Base-by-base conservation (phyloP, 768 basidiomycete genomes). In the Neoboletus brunneissimus region DNA sequence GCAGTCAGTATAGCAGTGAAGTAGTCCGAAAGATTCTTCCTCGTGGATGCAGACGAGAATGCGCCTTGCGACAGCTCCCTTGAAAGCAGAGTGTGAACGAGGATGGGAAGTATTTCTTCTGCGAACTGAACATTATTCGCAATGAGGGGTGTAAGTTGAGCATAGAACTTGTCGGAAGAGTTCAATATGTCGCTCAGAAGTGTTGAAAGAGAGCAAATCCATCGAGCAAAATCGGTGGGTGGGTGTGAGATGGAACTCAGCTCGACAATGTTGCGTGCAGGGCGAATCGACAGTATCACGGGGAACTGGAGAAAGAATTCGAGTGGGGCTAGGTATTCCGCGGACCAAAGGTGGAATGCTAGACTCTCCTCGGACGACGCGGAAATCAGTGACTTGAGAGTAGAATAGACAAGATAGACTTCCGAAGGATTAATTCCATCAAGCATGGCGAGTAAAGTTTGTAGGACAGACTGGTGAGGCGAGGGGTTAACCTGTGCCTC, bases 61-160 rank as follows among this genome's bases (percentile, higher is more conserved):
- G 25, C 32, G 23, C 51, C 51, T 13, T 63, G 55, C 15, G 54
- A 63, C 43, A 51, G 54, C 37, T 71, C 68, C 29, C 46, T 56
- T 50, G 73, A 75, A 11, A 98, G 78, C 4, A 88, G 58, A 1
- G 80, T 79, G 62, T 93, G 87, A 16, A 95, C 83, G 32, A 97
- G 76, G 29, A 89, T 72, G 0, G 95, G 92, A 7, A 96, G 74
- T 16, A 88, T 70, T 52, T 84, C 74, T 56, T 84, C 80, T 0
- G 91, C 85, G 56, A 94, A 87, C 5, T 66, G 61, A 5, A 77
- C 59, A 55, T 87, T 81, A 2, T 75, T 72, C 41, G 74, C 67
- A 22, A 95, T 69, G 25, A 94, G 80, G 1, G 81, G 72, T 0
- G 73, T 71, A 1, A 97, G 75, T 48, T 88, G 87, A 9, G 80